Conservation (phyloP, 2,329 filamentous ascomycete genomes). For the Cladophialophora yegresii region DNA sequence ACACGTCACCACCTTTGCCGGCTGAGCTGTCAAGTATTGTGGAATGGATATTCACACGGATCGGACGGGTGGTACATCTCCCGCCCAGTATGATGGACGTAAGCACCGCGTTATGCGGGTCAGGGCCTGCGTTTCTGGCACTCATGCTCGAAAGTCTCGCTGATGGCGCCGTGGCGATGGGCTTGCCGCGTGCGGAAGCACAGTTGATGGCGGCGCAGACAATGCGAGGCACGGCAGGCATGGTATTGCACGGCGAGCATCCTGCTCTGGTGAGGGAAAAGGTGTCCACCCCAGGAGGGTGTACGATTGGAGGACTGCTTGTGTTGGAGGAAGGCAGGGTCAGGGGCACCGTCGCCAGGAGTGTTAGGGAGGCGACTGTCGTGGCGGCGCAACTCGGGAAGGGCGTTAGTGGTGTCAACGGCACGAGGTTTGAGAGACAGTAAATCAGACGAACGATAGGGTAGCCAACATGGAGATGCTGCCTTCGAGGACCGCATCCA, state of each 20-base stretch:
- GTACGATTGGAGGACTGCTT: slow-evolving; percentile 63
- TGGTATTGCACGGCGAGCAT: slow-evolving; percentile 62
- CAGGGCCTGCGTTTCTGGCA: slow-evolving; percentile 63
- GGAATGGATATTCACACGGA: slow-evolving; percentile 59
- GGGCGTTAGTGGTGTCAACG: slow-evolving; percentile 36
- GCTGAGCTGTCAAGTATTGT: slow-evolving; percentile 49
- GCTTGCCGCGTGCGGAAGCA: slow-evolving; percentile 60
- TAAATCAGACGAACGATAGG: neutral
- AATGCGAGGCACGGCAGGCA: slow-evolving; percentile 60
- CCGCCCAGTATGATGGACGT: slow-evolving; percentile 37
- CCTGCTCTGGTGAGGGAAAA: slow-evolving; percentile 62
- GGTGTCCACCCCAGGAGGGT: slow-evolving; percentile 63
- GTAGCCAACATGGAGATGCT: slow-evolving; percentile 3
- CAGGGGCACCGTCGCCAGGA: slow-evolving; percentile 67
- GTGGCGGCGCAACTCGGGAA: slow-evolving; percentile 57
- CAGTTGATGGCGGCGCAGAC: slow-evolving; percentile 64
- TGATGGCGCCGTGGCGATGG: slow-evolving; percentile 65
- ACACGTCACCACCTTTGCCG: slow-evolving; percentile 51
- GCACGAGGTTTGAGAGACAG: slow-evolving; percentile 33
- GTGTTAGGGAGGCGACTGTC: slow-evolving; percentile 62
- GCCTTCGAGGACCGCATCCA: slow-evolving; percentile 6
- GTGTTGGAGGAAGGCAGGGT: slow-evolving; percentile 78
- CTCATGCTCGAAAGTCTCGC: slow-evolving; percentile 62
- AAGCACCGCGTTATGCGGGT: slow-evolving; percentile 47
- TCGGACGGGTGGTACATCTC: slow-evolving; percentile 41